Percentiles rank a stretch among this genome's conserved stretches.
Conservation (phyloP, 2,329 filamentous ascomycete genomes). For the Monilinia aucupariae region DNA sequence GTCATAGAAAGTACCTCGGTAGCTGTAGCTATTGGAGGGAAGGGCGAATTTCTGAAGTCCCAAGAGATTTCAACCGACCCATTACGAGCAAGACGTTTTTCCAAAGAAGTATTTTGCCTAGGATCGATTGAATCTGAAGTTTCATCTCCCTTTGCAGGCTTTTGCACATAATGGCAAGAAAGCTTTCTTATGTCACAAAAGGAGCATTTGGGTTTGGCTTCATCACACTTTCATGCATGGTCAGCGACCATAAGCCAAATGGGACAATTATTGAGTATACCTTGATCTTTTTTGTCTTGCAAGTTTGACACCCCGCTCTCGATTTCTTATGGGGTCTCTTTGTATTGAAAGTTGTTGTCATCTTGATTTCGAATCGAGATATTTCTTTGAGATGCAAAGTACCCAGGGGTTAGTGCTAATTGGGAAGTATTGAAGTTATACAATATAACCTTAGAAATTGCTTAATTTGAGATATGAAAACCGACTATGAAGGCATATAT, state of each 20-base stretch:
- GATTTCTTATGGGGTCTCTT: conserved; percentile 34
- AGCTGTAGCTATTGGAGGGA: conserved; percentile 21
- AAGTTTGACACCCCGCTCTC: conserved; percentile 31
- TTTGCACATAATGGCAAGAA: conserved; percentile 25
- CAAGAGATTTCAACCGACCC: neutral
- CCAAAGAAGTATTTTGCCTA: neutral
- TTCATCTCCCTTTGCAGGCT: neutral
- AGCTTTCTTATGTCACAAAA: conserved; percentile 31
- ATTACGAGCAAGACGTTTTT: neutral
- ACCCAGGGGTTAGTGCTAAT: neutral
- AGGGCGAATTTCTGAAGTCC: conserved; percentile 16
- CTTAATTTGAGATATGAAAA: no score
- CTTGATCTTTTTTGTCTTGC: conserved; percentile 34
- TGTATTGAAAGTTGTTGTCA: conserved; percentile 24
- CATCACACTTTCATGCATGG: conserved; percentile 29
- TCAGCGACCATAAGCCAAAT: neutral
- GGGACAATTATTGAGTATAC: conserved; percentile 16
- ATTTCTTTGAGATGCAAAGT: neutral
- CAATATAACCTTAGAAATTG: no score
- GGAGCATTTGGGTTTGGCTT: conserved; percentile 29
- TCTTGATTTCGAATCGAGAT: neutral
- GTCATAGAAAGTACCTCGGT: conserved; percentile 21
- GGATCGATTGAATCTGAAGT: neutral
- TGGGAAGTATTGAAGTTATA: no score
- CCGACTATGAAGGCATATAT: no score